These are phyloP conservation scores for Talaromyces sp. DNA, from an alignment of 2,329 filamentous ascomycete genomes.

Conservation along the genomic window DNA sequence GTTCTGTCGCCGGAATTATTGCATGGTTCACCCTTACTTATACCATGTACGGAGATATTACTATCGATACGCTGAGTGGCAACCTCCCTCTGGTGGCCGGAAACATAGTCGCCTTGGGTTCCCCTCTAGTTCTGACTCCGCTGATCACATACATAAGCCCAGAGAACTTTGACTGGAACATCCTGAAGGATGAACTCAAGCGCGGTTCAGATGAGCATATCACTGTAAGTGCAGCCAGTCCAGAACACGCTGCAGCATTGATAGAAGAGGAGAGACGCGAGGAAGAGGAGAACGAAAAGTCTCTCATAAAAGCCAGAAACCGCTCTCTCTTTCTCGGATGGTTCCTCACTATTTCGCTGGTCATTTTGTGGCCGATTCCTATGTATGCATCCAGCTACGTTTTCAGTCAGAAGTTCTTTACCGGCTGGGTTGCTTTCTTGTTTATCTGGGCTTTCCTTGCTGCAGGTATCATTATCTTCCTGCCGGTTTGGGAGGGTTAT, in stretches of 20 bases:
- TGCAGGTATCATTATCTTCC: not conserved
- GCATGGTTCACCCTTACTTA: conserved; percentile 46
- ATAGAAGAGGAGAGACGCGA: not conserved
- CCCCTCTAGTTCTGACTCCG: not conserved
- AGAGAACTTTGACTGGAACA: not conserved
- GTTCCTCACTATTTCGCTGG: not conserved
- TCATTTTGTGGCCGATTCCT: not conserved
- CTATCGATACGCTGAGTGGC: conserved; percentile 26
- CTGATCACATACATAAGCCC: not conserved
- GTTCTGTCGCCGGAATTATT: conserved; percentile 42
- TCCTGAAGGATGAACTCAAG: not conserved
- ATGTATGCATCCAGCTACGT: not conserved
- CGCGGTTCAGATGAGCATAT: not conserved
- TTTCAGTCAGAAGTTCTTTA: not conserved
- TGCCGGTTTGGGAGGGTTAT: not conserved
- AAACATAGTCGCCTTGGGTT: not conserved
- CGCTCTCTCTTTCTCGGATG: not conserved
- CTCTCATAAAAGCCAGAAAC: not conserved
- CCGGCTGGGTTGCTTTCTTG: not conserved
- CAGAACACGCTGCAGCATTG: not conserved
- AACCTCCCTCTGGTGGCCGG: not conserved
- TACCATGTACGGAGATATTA: conserved; percentile 40
- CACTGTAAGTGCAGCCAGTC: not conserved
- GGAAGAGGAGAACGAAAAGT: not conserved
- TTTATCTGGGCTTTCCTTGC: not conserved